Percentiles rank a stretch among this genome's conserved stretches.
Evolutionary conservation across 2,329 filamentous ascomycete genomes (phyloP).

Genomic region (Ceratocystiopsis minuta): DNA sequence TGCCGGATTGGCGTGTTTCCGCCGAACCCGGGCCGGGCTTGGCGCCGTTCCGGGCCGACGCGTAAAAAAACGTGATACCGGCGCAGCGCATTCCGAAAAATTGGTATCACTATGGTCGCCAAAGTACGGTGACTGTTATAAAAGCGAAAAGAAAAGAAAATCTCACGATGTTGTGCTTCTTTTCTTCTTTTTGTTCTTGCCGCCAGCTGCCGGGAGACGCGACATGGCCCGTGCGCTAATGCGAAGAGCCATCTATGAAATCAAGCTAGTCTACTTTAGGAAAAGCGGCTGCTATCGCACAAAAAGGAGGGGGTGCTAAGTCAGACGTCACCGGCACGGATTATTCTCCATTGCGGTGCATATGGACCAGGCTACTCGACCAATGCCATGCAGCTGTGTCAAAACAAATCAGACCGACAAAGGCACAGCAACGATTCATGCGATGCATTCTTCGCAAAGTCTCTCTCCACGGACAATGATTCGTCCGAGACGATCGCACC

Average conservation of each 20-base stretch:
- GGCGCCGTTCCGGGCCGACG: slow-evolving; percentile 4
- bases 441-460: no score
- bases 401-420: no score
- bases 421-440: no score
- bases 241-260: slow-evolving; percentile 1
- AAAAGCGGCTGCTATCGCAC: no score
- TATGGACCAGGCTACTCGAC: neutral
- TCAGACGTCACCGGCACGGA: slow-evolving; percentile 7
- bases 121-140: neutral
- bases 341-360: slow-evolving; percentile 7
- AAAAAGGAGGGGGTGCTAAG: no score
- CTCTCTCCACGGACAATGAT: no score
- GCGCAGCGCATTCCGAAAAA: neutral
- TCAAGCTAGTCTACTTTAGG: slow-evolving; percentile 3
- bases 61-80: neutral
- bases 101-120: neutral
- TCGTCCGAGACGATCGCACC: no score
- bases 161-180: no score
- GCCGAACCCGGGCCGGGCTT: neutral
- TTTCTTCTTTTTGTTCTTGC: neutral
- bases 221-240: slow-evolving; percentile 7
- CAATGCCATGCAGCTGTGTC: neutral
- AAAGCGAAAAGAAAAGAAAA: no score
- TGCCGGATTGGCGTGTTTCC: slow-evolving; percentile 5
- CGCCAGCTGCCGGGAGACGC: slow-evolving; percentile 5